These are phyloP conservation scores for Xylaria sp. DNA, from an alignment of 2,329 filamentous ascomycete species.

Conservation along the genomic window DNA sequence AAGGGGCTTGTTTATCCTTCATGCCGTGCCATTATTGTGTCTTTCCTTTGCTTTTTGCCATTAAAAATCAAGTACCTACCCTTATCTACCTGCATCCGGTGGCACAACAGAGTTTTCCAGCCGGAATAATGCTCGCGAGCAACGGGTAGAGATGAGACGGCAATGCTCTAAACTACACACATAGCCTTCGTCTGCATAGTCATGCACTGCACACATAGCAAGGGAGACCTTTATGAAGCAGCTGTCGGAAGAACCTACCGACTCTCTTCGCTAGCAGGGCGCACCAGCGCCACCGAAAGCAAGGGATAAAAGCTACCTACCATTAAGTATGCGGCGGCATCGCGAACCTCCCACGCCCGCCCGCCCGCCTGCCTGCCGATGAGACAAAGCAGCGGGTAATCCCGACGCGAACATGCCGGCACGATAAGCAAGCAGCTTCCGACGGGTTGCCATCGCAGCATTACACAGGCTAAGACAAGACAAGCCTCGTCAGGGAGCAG, in stretches of 20 bases:
- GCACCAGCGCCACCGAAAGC: neutral
- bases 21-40: constrained; percentile 16
- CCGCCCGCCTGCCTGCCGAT: too few species aligned
- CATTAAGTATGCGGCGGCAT: constrained; percentile 1
- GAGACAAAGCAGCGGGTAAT: constrained; percentile 18
- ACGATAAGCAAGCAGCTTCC: constrained; percentile 1
- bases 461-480: constrained; percentile 19
- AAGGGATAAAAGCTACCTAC: neutral
- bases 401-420: constrained; percentile 16
- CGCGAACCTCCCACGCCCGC: constrained; percentile 5
- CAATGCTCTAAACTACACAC: neutral
- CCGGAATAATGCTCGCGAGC: neutral
- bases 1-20: neutral
- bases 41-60: neutral
- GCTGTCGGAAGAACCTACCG: neutral
- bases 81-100: constrained; percentile 7
- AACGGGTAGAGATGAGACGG: constrained; percentile 4
- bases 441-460: neutral
- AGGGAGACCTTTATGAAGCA: neutral
- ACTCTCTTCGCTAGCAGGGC: neutral
- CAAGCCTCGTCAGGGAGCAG: neutral
- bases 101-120: neutral
- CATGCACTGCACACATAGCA: neutral
- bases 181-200: neutral
- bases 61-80: neutral